Conservation (phyloP, 1,139 yeast genomes). For the Wickerhamiella infanticola region DNA sequence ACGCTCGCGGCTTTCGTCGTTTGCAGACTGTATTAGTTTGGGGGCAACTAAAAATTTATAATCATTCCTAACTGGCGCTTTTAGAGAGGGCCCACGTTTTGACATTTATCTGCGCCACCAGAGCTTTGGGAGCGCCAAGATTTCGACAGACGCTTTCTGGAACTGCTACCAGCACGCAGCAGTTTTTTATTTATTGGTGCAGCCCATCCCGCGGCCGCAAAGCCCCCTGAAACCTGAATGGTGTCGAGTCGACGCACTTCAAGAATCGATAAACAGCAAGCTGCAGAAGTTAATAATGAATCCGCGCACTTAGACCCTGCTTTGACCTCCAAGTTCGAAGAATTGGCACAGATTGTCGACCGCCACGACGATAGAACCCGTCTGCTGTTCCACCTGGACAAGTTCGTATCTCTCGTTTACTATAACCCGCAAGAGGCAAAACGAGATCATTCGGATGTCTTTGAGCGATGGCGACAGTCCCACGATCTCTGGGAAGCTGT, state of each 20-base stretch:
- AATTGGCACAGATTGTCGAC: constrained; percentile 24
- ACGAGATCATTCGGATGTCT: constrained; percentile 27
- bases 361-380: constrained; percentile 34
- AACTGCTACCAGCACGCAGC: background rate
- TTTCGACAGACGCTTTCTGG: background rate
- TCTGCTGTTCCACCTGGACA: constrained; percentile 42
- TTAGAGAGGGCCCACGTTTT: background rate
- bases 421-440: constrained; percentile 45
- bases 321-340: background rate
- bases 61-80: background rate
- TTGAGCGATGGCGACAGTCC: constrained; percentile 20
- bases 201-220: background rate
- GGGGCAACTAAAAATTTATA: too few relatives aligned
- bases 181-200: background rate
- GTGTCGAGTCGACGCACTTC: background rate
- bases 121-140: background rate
- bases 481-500: constrained; percentile 27
- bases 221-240: background rate
- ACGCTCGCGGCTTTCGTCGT: too few relatives aligned
- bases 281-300: background rate
- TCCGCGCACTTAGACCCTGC: background rate
- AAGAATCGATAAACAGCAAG: background rate
- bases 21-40: too few relatives aligned
- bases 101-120: background rate
- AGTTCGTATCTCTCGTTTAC: constrained; percentile 41